Evolutionary conservation across 148 eudicot genomes (phyloP), one percentile per base, ranked within the genome.

Genomic region (Nepenthes mirabilis): DNA sequence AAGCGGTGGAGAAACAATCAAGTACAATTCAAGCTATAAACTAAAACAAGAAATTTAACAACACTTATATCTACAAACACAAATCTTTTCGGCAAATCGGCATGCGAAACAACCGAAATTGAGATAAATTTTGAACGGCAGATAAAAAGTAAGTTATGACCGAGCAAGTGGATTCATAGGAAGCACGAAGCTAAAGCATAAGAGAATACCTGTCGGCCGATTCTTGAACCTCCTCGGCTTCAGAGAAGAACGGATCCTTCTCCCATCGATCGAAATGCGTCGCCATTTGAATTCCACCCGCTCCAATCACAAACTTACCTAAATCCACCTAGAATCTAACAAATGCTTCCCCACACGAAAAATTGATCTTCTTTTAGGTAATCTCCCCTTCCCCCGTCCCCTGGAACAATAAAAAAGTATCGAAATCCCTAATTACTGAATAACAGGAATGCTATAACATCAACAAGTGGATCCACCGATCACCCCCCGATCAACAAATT

Each of bases 181-280:
- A 36, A 40, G 6, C 4, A 8, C 4, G 45, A 8, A 40, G 4
- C 45, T 2, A 12, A 54, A 36, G 57, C 50, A 12, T 12, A 37
- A 50, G 14, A 34, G 32, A 34, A 5, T 71, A 87, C 95, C 90
- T 82, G 67, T 87, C 95, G 56, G 90, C 80, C 36, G 95, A 87
- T 84, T 87, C 85, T 70, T 87, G 90, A 63, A 87, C 95, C 64
- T 87, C 88, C 60, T 87, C 95, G 13, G 95, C 95, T 13, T 85
- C 95, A 52, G 83, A 69, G 70, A 87, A 87, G 71, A 80, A 87
- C 8, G 90, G 90, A 76, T 87, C 95, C 56, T 82, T 87, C 67
- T 87, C 90, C 95, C 95, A 87, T 51, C 80, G 80, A 74, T 87
- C 85, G 48, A 87, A 87, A 50, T 75, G 65, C 53, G 82, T 57